A percentile compares a stretch with the other conserved stretches of the same genome.
phyloP scores from a whole-genome alignment of 352 stramenopile genomes.

The Phytopythium vexans region DNA sequence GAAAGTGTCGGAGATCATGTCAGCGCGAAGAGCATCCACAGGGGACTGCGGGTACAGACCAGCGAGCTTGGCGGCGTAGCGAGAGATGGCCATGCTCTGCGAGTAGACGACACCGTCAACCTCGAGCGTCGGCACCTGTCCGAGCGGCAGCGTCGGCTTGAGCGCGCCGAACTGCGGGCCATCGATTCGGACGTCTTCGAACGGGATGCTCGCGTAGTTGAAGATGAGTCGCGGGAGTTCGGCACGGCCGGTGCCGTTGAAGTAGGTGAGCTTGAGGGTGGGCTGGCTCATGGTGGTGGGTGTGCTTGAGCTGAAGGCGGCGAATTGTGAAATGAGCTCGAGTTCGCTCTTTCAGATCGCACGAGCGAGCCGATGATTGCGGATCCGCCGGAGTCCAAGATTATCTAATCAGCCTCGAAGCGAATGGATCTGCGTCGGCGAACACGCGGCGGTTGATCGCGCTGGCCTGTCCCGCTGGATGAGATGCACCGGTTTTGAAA shows the following conservation, averaged over 20 bases:
- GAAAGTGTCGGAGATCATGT: slow-evolving; percentile 33
- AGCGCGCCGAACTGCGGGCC: slow-evolving; percentile 23
- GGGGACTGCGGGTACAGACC: slow-evolving; percentile 28
- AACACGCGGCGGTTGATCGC: background rate
- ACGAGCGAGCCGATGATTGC: too few species aligned
- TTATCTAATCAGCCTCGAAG: background rate
- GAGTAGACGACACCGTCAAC: slow-evolving; percentile 27
- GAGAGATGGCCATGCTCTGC: slow-evolving; percentile 38
- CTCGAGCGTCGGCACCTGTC: slow-evolving; percentile 34
- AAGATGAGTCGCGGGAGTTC: slow-evolving; percentile 53
- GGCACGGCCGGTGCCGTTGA: slow-evolving; percentile 35
- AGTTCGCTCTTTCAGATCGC: too few species aligned
- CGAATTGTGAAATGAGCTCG: background rate
- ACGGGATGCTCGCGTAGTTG: slow-evolving; percentile 30
- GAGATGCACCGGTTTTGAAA: too few species aligned
- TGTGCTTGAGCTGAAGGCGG: background rate
- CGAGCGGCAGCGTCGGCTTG: slow-evolving; percentile 37
- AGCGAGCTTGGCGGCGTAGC: slow-evolving; percentile 39
- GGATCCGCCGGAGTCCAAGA: background rate
- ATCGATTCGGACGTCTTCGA: slow-evolving; percentile 29
- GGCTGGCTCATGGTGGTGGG: slow-evolving; percentile 15
- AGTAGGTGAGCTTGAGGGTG: slow-evolving; percentile 62
- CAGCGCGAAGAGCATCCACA: slow-evolving; percentile 20
- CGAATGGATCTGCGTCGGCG: background rate
- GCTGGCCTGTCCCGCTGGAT: too few species aligned